These are phyloP conservation scores for Chlorencoelia australis DNA, from an alignment of 2,329 filamentous ascomycete species.

Conservation along the genomic window DNA sequence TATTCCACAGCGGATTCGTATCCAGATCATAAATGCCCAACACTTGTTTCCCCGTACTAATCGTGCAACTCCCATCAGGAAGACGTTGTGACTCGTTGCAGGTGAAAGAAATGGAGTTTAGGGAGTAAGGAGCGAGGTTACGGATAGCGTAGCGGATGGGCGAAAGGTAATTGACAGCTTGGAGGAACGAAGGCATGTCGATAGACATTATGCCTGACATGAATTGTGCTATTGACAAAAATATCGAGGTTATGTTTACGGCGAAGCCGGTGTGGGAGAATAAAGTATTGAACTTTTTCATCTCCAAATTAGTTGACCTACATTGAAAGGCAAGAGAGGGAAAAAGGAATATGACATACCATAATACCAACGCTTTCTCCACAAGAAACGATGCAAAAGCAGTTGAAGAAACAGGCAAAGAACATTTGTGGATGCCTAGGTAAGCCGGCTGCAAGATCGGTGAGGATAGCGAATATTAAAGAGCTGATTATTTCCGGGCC, in stretches of 20 bases:
- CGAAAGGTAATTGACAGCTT: slow-evolving; percentile 60
- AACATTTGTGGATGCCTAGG: slow-evolving; percentile 53
- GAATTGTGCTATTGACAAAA: slow-evolving; percentile 60
- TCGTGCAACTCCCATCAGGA: slow-evolving; percentile 50
- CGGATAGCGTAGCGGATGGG: slow-evolving; percentile 61
- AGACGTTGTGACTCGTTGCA: slow-evolving; percentile 52
- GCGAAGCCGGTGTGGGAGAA: slow-evolving; percentile 68
- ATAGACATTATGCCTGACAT: slow-evolving; percentile 65
- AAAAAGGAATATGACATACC: slow-evolving; percentile 12
- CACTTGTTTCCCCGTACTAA: slow-evolving; percentile 57
- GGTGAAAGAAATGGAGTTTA: slow-evolving; percentile 50
- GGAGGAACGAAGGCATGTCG: slow-evolving; percentile 54
- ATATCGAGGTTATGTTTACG: slow-evolving; percentile 59
- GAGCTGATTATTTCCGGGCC: slow-evolving; percentile 60
- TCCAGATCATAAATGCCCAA: slow-evolving; percentile 58
- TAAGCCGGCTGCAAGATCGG: slow-evolving; percentile 54
- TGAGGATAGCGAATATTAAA: slow-evolving; percentile 55
- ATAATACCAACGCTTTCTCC: slow-evolving; percentile 70
- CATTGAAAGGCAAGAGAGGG: neutral
- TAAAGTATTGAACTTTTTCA: slow-evolving; percentile 65
- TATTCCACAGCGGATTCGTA: slow-evolving; percentile 47
- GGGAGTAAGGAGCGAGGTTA: slow-evolving; percentile 55
- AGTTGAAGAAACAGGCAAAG: slow-evolving; percentile 57
- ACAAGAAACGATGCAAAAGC: slow-evolving; percentile 63
- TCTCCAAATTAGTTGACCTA: too few species aligned